phyloP scores from a whole-genome alignment of 495 filamentous ascomycete genomes.

The Penicillium soppii region DNA sequence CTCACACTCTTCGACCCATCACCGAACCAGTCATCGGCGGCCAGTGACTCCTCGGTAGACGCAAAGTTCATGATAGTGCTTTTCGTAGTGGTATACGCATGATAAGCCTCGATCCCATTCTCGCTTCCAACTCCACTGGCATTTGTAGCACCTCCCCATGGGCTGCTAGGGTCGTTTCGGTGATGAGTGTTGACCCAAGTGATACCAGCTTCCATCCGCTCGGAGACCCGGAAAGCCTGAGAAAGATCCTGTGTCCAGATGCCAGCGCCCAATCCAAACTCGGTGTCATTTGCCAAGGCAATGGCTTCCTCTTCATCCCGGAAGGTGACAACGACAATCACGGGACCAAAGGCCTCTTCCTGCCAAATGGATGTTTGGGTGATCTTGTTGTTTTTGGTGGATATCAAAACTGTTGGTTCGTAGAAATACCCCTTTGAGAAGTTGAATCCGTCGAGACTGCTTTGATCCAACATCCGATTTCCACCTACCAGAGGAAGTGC shows the following conservation, averaged over 20 bases:
- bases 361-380: slow-evolving; percentile 28
- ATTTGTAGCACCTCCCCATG: slow-evolving; percentile 23
- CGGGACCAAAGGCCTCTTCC: slow-evolving; percentile 51
- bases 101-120: slow-evolving; percentile 26
- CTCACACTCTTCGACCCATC: slow-evolving; percentile 7
- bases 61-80: slow-evolving; percentile 29
- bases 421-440: slow-evolving; percentile 55
- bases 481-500: slow-evolving; percentile 8
- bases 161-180: slow-evolving; percentile 27
- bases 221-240: slow-evolving; percentile 47
- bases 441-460: slow-evolving; percentile 17
- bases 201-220: slow-evolving; percentile 50
- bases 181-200: slow-evolving; percentile 51
- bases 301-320: slow-evolving; percentile 42
- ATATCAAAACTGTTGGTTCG: slow-evolving; percentile 52
- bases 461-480: slow-evolving; percentile 25
- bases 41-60: slow-evolving; percentile 13
- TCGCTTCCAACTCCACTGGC: slow-evolving; percentile 29
- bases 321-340: slow-evolving; percentile 42
- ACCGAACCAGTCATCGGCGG: slow-evolving; percentile 27
- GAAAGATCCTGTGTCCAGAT: slow-evolving; percentile 55
- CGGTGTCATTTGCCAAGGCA: slow-evolving; percentile 38
- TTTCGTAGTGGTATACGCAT: slow-evolving; percentile 22
- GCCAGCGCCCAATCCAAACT: slow-evolving; percentile 41
- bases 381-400: slow-evolving; percentile 4